Evolutionary conservation across 371 early-diverging fungal genomes (phyloP).

Genomic region (Mortierella sp.): DNA sequence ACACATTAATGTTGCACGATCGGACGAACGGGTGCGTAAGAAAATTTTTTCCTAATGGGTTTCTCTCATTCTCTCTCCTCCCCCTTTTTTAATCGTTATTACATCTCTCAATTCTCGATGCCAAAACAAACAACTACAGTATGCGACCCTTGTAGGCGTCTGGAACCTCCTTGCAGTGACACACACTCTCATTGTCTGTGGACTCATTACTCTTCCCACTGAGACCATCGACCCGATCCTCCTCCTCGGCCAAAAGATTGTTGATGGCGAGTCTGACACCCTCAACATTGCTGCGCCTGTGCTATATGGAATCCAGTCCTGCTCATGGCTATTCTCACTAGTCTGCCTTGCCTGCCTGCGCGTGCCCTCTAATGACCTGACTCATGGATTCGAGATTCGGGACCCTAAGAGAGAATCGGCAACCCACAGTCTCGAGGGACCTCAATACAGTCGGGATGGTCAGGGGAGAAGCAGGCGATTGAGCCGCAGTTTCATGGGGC

Average conservation of each 20-base stretch:
- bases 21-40: neutral
- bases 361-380: conserved; percentile 1
- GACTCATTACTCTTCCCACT: conserved; percentile 22
- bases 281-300: conserved; percentile 20
- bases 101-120: neutral
- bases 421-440: conserved; percentile 10
- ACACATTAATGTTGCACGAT: neutral
- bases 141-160: conserved; percentile 36
- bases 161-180: conserved; percentile 37
- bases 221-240: conserved; percentile 14
- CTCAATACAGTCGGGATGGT: neutral
- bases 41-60: neutral
- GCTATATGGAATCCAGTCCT: conserved; percentile 34
- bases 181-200: conserved; percentile 30
- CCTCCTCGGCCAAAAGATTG: conserved; percentile 29
- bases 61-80: neutral
- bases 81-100: conserved; percentile 5
- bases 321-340: conserved; percentile 37
- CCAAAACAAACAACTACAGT: conserved; percentile 15
- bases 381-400: conserved; percentile 32
- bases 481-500: conserved; percentile 21
- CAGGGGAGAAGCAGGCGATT: conserved; percentile 10
- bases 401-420: conserved; percentile 12
- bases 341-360: conserved; percentile 25
- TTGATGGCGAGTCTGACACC: conserved; percentile 19